These are phyloP conservation scores for Nemania abortiva DNA, from an alignment of 2,329 filamentous ascomycete genomes.

Conservation along the genomic window DNA sequence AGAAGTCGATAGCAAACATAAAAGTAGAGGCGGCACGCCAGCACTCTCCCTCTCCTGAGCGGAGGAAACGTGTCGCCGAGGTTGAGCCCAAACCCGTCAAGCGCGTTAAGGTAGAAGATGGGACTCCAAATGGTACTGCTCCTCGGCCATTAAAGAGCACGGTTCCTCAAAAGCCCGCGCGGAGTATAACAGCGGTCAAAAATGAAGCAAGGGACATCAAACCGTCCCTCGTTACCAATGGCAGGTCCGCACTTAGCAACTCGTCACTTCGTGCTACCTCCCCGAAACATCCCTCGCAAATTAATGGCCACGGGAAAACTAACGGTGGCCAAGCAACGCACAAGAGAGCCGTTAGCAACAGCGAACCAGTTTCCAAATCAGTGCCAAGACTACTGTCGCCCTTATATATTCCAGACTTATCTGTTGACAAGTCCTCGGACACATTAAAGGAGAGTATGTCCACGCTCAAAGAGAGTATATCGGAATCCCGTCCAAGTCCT, in stretches of 20 bases:
- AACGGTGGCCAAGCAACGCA: conserved; percentile 54
- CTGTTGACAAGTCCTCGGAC: conserved; percentile 51
- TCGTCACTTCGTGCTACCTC: conserved; percentile 46
- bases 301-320: conserved; percentile 58
- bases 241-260: conserved; percentile 42
- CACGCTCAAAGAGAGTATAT: conserved; percentile 42
- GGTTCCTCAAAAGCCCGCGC: conserved; percentile 39
- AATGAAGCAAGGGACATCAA: conserved; percentile 47
- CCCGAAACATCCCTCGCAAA: conserved; percentile 56
- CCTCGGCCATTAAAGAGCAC: conserved; percentile 43
- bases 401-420: conserved; percentile 52
- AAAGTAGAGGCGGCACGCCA: conserved; percentile 50
- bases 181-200: conserved; percentile 36
- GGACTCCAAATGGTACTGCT: conserved; percentile 39
- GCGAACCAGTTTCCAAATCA: conserved; percentile 51
- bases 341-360: conserved; percentile 54
- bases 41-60: conserved; percentile 58
- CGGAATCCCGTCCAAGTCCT: conserved; percentile 46
- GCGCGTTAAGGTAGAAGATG: conserved; percentile 58
- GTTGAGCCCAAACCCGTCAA: conserved; percentile 61
- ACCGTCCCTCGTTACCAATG: conserved; percentile 43
- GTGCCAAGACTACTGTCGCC: conserved; percentile 68
- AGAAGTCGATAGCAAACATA: conserved; percentile 40
- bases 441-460: too few relatives aligned
- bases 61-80: conserved; percentile 62